Conservation (phyloP, 768 basidiomycete species). For the Lactifluus echinatus region DNA sequence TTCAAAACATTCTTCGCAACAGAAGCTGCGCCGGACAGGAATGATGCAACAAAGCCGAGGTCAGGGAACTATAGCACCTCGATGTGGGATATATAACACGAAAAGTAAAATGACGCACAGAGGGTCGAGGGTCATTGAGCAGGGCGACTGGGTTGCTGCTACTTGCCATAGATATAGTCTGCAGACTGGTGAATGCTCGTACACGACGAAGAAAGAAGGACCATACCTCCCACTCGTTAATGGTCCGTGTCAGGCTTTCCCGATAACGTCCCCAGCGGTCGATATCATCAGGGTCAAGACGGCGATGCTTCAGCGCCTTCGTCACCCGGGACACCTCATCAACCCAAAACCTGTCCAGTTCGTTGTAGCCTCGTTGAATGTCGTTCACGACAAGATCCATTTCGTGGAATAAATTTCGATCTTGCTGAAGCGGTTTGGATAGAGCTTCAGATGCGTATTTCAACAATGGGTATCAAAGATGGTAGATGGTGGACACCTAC, state of each 20-base stretch:
- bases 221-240: background rate
- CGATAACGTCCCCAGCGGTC: background rate
- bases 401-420: background rate
- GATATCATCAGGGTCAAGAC: background rate
- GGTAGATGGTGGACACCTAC: background rate
- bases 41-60: background rate
- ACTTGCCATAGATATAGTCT: background rate
- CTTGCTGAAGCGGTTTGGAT: background rate
- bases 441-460: background rate
- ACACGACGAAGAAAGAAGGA: too few species aligned
- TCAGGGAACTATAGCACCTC: background rate
- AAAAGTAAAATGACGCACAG: background rate
- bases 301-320: background rate
- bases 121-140: background rate
- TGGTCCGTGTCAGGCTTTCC: background rate
- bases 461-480: background rate
- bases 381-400: background rate
- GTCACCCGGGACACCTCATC: background rate
- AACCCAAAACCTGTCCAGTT: background rate
- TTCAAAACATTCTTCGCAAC: background rate
- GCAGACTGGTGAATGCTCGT: background rate
- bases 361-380: background rate
- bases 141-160: background rate
- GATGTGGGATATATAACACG: background rate
- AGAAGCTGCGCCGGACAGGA: background rate